Base-by-base conservation (phyloP, 108 stramenopile genomes). In the Cyclostephanos tholiformis region DNA sequence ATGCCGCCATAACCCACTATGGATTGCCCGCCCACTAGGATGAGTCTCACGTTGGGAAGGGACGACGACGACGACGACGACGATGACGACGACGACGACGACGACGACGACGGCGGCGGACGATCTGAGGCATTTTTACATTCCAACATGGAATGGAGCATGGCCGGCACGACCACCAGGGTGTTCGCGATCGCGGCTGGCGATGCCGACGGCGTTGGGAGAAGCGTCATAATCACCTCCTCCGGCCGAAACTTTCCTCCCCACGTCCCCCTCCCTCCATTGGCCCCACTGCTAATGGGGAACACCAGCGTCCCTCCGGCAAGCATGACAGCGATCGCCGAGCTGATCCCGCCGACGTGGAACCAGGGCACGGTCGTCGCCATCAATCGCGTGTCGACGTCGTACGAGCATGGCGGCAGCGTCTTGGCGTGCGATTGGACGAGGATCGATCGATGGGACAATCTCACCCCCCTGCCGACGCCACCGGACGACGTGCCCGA, bases 131-230 rank as follows among this genome's bases (percentile, higher is more conserved):
- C 56, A 9, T 38, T 10, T 7, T 36, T 14, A 0, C 38, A 19
- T 17, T 74, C 67, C 13, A 88, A 49, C 26, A 96, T 64, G 64
- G 88, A 65, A 69, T 82, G 74, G 8, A 97, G 71, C 96, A 96
- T 97, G n/a, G 95, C 93, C 7, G 96, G 96, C 27, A 97, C 95
- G 17, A 95, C 90, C 20, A 96, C 95, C 48, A 97, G 82, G 19
- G 94, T 94, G 69, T 94, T 97, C 6, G 83, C 82, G 11, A 76
- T 64, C 8, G 58, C 25, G 25, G 23, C 58, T 19, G n/a, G 35
- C 23, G 67, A 43, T 17, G 19, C 10, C 59, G 59, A 39, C 14
- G 12, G 17, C 41, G 41, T 41, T 7, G 41, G 41, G 41, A 41
- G 41, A 7, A 32, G 32, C 32, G 32, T 32, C 32, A 4, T 4